phyloP scores from a whole-genome alignment of 257 asterid genomes.

The Paraleonurus japonicus region DNA sequence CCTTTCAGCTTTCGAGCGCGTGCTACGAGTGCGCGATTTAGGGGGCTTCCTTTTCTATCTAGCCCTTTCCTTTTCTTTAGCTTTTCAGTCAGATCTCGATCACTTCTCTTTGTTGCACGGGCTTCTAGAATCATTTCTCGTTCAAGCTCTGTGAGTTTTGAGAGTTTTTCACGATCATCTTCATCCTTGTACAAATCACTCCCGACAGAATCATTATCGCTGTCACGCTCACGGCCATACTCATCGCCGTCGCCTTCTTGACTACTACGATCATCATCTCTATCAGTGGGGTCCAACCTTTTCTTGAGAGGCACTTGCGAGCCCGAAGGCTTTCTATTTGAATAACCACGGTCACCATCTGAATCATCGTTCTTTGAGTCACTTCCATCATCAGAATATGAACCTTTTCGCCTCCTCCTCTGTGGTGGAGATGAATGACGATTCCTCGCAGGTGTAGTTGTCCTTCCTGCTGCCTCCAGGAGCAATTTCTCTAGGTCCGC shows the following conservation, averaged over 20 bases:
- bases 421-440: constrained; percentile 73
- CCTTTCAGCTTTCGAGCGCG: constrained; percentile 84
- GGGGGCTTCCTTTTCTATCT: constrained; percentile 72
- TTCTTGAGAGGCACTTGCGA: constrained; percentile 93
- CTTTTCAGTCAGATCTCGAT: constrained; percentile 71
- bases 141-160: constrained; percentile 81
- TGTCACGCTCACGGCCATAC: constrained; percentile 54
- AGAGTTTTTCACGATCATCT: constrained; percentile 81
- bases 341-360: constrained; percentile 74
- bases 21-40: constrained; percentile 64
- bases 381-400: constrained; percentile 83
- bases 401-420: constrained; percentile 53
- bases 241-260: constrained; percentile 62
- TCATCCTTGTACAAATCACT: constrained; percentile 93
- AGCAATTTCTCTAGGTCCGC: constrained; percentile 83
- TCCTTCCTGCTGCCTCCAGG: constrained; percentile 93
- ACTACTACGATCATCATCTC: constrained; percentile 70
- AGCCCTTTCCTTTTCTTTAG: constrained; percentile 51
- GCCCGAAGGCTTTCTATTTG: constrained; percentile 69
- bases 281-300: constrained; percentile 73
- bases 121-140: constrained; percentile 84
- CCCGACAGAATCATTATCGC: constrained; percentile 94
- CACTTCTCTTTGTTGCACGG: constrained; percentile 89
- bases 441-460: constrained; percentile 54
- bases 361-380: constrained; percentile 85